Conservation (phyloP, 108 stramenopile genomes). For the Skeletonema grethae region DNA sequence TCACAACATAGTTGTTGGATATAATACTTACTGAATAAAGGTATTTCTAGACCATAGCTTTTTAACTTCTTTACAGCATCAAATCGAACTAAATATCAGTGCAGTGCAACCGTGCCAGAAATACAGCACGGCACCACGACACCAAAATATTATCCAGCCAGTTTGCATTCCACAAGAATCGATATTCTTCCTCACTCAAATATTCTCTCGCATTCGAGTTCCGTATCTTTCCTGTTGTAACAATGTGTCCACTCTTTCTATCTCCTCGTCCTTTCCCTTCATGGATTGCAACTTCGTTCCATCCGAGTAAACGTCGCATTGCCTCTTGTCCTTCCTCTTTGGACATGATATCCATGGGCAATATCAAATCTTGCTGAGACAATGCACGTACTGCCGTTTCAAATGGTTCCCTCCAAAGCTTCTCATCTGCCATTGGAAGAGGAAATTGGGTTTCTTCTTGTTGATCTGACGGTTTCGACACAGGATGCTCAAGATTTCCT, state of each 20-base stretch:
- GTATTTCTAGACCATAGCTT: too few relatives aligned
- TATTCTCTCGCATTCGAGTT: conserved; percentile 35
- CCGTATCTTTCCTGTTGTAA: conserved; percentile 34
- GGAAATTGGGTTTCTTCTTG: neutral
- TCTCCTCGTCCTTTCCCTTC: conserved; percentile 1
- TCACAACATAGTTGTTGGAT: too few relatives aligned
- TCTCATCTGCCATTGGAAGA: conserved; percentile 5
- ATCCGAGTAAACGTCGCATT: conserved; percentile 28
- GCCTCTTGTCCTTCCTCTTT: conserved; percentile 14
- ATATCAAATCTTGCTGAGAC: conserved; percentile 30
- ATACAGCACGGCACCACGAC: conserved; percentile 45
- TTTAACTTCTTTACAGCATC: too few relatives aligned
- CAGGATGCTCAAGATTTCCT: neutral
- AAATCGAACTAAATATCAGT: neutral
- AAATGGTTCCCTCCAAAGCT: conserved; percentile 24
- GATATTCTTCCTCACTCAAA: conserved; percentile 34
- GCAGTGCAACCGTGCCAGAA: conserved; percentile 45
- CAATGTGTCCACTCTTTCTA: conserved; percentile 31
- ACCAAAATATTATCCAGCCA: conserved; percentile 53
- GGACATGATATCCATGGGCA: conserved; percentile 49
- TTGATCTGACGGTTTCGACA: neutral
- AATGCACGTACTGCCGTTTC: conserved; percentile 38
- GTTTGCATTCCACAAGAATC: conserved; percentile 42
- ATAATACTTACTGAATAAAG: too few relatives aligned
- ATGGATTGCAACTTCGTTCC: conserved; percentile 27